These are phyloP conservation scores for Spathaspora hagerdaliae DNA, from an alignment of 805 yeast species.

Conservation along the genomic window DNA sequence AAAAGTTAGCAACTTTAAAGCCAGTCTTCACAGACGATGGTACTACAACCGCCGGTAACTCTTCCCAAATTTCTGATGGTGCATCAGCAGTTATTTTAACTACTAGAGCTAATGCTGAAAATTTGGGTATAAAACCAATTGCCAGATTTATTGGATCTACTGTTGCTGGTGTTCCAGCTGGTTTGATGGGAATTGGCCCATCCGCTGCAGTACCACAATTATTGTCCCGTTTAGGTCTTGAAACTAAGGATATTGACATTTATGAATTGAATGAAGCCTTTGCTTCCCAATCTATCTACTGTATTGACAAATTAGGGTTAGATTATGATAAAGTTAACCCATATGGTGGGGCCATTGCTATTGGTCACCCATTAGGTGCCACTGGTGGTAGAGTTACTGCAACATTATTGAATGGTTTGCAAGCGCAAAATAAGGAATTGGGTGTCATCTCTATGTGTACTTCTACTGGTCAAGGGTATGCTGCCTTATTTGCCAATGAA, in stretches of 20 bases:
- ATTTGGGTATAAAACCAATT: slow-evolving; percentile 25
- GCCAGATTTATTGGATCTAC: slow-evolving; percentile 26
- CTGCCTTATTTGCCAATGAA: slow-evolving; percentile 29
- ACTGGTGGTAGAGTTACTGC: slow-evolving; percentile 46
- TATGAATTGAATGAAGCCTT: slow-evolving; percentile 36
- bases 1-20: slow-evolving; percentile 22
- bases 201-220: slow-evolving; percentile 28
- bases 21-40: slow-evolving; percentile 30
- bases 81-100: slow-evolving; percentile 31
- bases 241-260: slow-evolving; percentile 21
- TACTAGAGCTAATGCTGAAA: slow-evolving; percentile 30
- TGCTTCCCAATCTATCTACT: slow-evolving; percentile 30
- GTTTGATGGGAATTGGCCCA: slow-evolving; percentile 35
- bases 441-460: slow-evolving; percentile 41
- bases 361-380: slow-evolving; percentile 51
- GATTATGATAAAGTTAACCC: slow-evolving; percentile 37
- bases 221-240: slow-evolving; percentile 18
- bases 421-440: slow-evolving; percentile 21
- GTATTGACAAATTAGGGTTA: slow-evolving; percentile 22
- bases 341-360: slow-evolving; percentile 16
- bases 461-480: slow-evolving; percentile 39
- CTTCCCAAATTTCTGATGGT: slow-evolving; percentile 35
- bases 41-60: slow-evolving; percentile 32
- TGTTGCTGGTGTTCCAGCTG: slow-evolving; percentile 32
- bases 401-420: slow-evolving; percentile 32